Evolutionary conservation across 371 early-diverging fungal species (phyloP), one percentile per base, ranked within the genome.

Genomic region (Smittium culicis): DNA sequence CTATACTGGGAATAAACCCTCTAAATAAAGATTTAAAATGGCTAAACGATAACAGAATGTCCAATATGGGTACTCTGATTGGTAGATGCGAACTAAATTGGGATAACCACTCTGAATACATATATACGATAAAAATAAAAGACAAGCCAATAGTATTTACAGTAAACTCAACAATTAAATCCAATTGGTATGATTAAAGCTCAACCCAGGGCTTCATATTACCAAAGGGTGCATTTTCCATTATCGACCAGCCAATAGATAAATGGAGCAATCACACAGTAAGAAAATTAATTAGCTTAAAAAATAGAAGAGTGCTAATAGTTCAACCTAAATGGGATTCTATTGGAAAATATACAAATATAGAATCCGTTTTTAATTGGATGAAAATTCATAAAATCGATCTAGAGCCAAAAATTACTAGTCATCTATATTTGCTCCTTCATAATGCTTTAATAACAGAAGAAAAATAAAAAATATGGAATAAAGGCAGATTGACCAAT

Each of bases 361-460:
- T 31, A 5, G n/a, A 34, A 31, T n/a, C n/a, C 2, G 33, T 11
- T 30, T 63, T 63, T 33, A 30, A 35, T n/a, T 63, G 33, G 63
- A 32, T 24, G 33, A n/a, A 32, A 32, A 24, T 63, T 14, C 28
- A 35, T 2, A 63, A 63, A n/a, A 30, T 63, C n/a, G 35, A 63
- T 33, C n/a, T 63, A 2, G 31, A 63, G 33, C 33, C 33, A n/a
- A 5, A 63, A 63, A 31, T 34, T 63, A 30, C 20, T 34, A 35
- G n/a, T 31, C 17, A 31, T 63, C 32, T 34, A 14, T n/a, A 24
- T n/a, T 35, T 14, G 35, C n/a, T 63, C 5, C 32, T 34, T 32
- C 63, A 63, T 63, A 35, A 35, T 31, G 33, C 17, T n/a, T 30
- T 63, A n/a, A 63, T 63, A 27, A 63, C 25, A 31, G 63, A 33